phyloP scores from a whole-genome alignment of 1,284 basidiomycete species.

The Heimioporus retisporus region DNA sequence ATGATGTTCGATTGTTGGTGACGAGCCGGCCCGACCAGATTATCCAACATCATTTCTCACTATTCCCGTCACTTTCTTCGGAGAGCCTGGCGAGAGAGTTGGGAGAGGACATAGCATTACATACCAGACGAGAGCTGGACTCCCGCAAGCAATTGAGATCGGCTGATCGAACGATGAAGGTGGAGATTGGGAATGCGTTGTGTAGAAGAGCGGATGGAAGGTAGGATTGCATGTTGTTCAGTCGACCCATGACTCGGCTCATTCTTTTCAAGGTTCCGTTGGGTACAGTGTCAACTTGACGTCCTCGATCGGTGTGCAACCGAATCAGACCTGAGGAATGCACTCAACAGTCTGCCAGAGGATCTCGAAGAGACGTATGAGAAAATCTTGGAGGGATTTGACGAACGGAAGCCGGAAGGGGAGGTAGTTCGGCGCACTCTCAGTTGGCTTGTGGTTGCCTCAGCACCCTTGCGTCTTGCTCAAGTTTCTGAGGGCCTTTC shows the following conservation, averaged over 20 bases:
- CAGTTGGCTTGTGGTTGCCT: conserved; percentile 5
- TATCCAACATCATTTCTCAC: not conserved
- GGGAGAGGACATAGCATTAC: too few species aligned
- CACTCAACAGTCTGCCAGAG: too few species aligned
- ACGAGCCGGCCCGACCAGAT: conserved; percentile 5
- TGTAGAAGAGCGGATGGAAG: conserved; percentile 3
- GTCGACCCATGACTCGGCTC: not conserved
- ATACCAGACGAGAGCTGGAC: too few species aligned
- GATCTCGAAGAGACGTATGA: too few species aligned
- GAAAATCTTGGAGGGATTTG: too few species aligned
- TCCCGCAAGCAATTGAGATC: too few species aligned
- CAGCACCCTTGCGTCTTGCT: conserved; percentile 5
- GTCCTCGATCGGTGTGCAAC: conserved; percentile 5
- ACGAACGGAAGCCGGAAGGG: too few species aligned
- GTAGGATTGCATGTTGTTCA: not conserved
- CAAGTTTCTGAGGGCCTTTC: conserved; percentile 1
- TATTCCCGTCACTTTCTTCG: too few species aligned
- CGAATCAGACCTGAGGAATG: too few species aligned
- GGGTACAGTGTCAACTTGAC: conserved; percentile 16
- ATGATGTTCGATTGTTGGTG: conserved; percentile 12
- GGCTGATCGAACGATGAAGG: too few species aligned
- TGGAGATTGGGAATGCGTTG: too few species aligned
- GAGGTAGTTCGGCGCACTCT: conserved; percentile 6
- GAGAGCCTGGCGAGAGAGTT: too few species aligned
- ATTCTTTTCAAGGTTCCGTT: conserved; percentile 6